Evolutionary conservation across 2,329 filamentous ascomycete species (phyloP).

Genomic region (Zarea fungicola): DNA sequence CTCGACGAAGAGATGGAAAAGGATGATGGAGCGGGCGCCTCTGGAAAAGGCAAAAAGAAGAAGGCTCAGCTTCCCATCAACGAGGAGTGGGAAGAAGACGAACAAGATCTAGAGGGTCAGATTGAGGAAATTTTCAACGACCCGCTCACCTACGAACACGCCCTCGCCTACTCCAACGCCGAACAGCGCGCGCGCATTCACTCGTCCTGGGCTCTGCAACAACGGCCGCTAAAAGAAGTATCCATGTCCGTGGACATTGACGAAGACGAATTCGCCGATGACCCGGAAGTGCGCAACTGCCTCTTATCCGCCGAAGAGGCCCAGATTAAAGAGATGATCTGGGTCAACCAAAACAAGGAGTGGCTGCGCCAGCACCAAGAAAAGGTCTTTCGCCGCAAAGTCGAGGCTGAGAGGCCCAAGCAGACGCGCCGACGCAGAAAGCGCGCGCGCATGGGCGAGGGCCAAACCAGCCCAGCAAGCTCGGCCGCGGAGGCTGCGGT

Average conservation of each 20-base stretch:
- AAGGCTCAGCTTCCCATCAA: conserved; percentile 50
- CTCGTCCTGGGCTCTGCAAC: conserved; percentile 45
- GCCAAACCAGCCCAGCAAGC: conserved; percentile 59
- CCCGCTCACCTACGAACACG: conserved; percentile 51
- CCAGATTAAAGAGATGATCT: conserved; percentile 81
- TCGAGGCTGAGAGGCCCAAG: conserved; percentile 52
- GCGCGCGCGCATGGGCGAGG: conserved; percentile 56
- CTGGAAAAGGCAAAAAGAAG: conserved; percentile 20
- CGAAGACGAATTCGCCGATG: conserved; percentile 81
- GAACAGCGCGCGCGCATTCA: conserved; percentile 50
- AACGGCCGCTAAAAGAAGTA: conserved; percentile 42
- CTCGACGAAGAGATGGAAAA: conserved; percentile 27
- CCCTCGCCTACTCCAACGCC: conserved; percentile 53
- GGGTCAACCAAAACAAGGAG: conserved; percentile 92
- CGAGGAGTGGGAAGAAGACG: conserved; percentile 58
- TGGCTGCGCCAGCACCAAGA: conserved; percentile 84
- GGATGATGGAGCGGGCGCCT: conserved; percentile 15
- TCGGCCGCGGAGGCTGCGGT: conserved; percentile 65
- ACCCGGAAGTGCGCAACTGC: conserved; percentile 81
- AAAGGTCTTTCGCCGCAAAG: conserved; percentile 71
- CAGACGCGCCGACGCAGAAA: conserved; percentile 51
- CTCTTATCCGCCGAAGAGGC: conserved; percentile 68
- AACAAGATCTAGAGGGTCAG: conserved; percentile 62
- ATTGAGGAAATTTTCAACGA: conserved; percentile 67
- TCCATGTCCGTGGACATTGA: conserved; percentile 62